Base-by-base conservation (phyloP, 768 basidiomycete genomes). In the Chalciporus sphaerocephalus region DNA sequence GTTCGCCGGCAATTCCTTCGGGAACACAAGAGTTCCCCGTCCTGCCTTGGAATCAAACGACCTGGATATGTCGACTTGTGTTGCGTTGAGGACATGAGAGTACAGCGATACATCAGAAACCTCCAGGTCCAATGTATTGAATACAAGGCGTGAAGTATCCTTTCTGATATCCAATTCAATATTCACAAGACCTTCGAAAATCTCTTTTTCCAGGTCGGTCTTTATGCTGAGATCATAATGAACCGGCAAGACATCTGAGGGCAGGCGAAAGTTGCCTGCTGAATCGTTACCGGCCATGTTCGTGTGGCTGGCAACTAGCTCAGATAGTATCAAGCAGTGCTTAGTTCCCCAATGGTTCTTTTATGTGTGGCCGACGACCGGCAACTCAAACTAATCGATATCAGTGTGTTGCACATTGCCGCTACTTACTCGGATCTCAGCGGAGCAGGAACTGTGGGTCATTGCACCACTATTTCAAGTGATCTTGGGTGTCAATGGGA, bases 221-320 rank as follows among this genome's bases (percentile, higher is more conserved):
- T 78, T 78, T 61, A 91, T 68, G 33, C 79, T 79, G 36, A 91
- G 56, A 53, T 86, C 83, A 65, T 91, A 92, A 61, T 90, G 87
- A 3, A 66, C 73, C 11, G 86, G 81, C 53, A 75, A 78, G 47
- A 85, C 75, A 52, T 81, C 67, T 2, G 72, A 72, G 13, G 85
- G 85, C 40, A 89, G 76, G 54, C 85, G 79, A 33, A 54, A 54
- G 12, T 32, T 24, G 21, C 41, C 42, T 23, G 27, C 10, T 11
- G 27, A 27, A 12, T 27, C 27, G 27, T 10, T 12, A 27, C 27
- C 10, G 11, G 27, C 27, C 27, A 27, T 27, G n/a, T n/a, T n/a
- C n/a, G n/a, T n/a, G n/a, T n/a, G n/a, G n/a, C n/a, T n/a, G n/a
- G n/a, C n/a, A n/a, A n/a, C n/a, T n/a, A n/a, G n/a, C n/a, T n/a